These are phyloP conservation scores for Punica granatum DNA, from an alignment of 345 rosid species.

Conservation along the genomic window DNA sequence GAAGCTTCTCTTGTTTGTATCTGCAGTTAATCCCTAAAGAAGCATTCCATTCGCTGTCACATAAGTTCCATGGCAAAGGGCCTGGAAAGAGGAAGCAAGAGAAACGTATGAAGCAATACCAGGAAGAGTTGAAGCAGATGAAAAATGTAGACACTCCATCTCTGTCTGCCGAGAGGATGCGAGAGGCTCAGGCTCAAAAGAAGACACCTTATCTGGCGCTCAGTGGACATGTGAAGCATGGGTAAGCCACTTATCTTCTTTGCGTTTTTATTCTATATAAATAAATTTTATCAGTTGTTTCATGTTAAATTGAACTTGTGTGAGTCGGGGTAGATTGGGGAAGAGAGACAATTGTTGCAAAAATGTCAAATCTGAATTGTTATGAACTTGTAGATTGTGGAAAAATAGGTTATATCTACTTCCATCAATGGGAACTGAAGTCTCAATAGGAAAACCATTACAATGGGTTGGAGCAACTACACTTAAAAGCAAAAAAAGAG, in stretches of 20 bases:
- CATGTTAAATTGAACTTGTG: background rate
- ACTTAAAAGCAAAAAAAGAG: too few species aligned
- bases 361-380: too few species aligned
- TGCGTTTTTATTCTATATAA: background rate
- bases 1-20: background rate
- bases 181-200: slow-evolving; percentile 82
- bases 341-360: too few species aligned
- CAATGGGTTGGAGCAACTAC: too few species aligned
- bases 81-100: slow-evolving; percentile 99
- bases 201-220: slow-evolving; percentile 93
- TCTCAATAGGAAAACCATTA: too few species aligned
- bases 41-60: slow-evolving; percentile 75
- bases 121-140: slow-evolving; percentile 94
- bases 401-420: too few species aligned
- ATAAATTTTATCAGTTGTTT: background rate
- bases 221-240: slow-evolving; percentile 91
- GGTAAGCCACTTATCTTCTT: slow-evolving; percentile 37
- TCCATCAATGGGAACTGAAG: too few species aligned
- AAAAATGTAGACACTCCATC: slow-evolving; percentile 97
- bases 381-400: too few species aligned
- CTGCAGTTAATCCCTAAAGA: slow-evolving; percentile 83
- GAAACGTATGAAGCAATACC: slow-evolving; percentile 84
- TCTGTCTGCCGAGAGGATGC: slow-evolving; percentile 83
- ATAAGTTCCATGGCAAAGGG: slow-evolving; percentile 94
- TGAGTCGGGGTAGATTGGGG: too few species aligned